Evolutionary conservation across 805 yeast genomes (phyloP).

Genomic region (Candida takata): DNA sequence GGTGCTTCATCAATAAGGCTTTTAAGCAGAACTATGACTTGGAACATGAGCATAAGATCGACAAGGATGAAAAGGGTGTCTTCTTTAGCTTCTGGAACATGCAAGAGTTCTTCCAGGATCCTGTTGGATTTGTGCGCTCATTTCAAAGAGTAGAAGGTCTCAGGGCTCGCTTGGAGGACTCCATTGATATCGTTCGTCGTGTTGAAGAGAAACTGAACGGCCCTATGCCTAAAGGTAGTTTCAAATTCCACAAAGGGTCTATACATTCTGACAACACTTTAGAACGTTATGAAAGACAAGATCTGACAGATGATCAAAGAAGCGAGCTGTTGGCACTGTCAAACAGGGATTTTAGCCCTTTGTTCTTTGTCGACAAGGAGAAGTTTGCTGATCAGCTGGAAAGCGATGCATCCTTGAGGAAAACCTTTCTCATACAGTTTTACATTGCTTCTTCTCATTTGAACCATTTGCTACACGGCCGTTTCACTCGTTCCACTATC

Average conservation of each 20-base stretch:
- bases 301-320: conserved; percentile 7
- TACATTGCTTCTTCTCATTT: conserved; percentile 3
- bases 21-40: conserved; percentile 13
- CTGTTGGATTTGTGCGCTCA: conserved; percentile 2
- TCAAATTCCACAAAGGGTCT: no score
- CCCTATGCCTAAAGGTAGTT: no score
- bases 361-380: conserved; percentile 9
- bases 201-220: conserved; percentile 1
- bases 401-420: conserved; percentile 14
- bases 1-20: conserved; percentile 11
- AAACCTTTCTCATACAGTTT: conserved; percentile 9
- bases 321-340: conserved; percentile 9
- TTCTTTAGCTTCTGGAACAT: conserved; percentile 15
- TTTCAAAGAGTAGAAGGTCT: not conserved
- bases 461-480: not conserved
- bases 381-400: conserved; percentile 15
- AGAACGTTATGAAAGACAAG: conserved; percentile 1
- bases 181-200: not conserved
- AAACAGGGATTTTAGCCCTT: conserved; percentile 15
- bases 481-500: not conserved
- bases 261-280: not conserved
- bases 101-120: conserved; percentile 17
- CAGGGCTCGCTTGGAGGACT: not conserved
- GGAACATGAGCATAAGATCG: conserved; percentile 4
- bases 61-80: not conserved